Conservation (phyloP, 768 basidiomycete species). For the Xerocomus spinulosus region DNA sequence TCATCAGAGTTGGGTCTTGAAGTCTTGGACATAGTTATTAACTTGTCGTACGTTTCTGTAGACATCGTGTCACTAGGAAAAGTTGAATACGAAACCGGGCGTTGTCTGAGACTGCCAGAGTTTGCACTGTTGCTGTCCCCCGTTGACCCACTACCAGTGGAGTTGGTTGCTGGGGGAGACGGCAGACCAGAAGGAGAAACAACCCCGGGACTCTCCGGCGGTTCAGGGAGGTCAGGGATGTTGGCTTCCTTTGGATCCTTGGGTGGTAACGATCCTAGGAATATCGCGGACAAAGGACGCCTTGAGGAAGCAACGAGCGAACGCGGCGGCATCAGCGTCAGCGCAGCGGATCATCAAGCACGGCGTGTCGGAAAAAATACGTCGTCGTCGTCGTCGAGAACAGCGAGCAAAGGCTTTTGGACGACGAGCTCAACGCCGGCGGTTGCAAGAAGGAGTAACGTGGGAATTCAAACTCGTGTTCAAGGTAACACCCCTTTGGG, state of each 20-base stretch:
- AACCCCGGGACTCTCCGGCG: constrained; percentile 54
- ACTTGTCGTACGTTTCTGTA: constrained; percentile 37
- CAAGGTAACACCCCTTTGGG: not conserved
- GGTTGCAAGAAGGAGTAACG: constrained; percentile 18
- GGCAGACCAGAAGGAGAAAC: constrained; percentile 65
- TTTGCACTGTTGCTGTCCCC: constrained; percentile 50
- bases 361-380: constrained; percentile 9
- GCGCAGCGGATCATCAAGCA: constrained; percentile 28
- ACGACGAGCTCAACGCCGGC: constrained; percentile 19
- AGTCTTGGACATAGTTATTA: constrained; percentile 24
- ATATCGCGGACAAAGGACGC: constrained; percentile 61
- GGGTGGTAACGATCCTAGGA: constrained; percentile 44
- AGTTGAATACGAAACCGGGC: constrained; percentile 26
- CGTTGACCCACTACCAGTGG: constrained; percentile 75
- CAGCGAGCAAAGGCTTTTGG: constrained; percentile 22
- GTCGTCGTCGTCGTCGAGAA: constrained; percentile 21
- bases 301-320: constrained; percentile 37
- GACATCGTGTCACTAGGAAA: constrained; percentile 34
- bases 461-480: constrained; percentile 18
- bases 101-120: constrained; percentile 38
- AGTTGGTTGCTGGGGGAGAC: constrained; percentile 82
- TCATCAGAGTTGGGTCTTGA: constrained; percentile 36
- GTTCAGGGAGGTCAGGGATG: constrained; percentile 67
- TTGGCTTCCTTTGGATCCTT: constrained; percentile 35
- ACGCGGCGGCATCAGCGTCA: constrained; percentile 47